Conservation (phyloP, 371 early-diverging fungal species). For the Mortierella sp. region DNA sequence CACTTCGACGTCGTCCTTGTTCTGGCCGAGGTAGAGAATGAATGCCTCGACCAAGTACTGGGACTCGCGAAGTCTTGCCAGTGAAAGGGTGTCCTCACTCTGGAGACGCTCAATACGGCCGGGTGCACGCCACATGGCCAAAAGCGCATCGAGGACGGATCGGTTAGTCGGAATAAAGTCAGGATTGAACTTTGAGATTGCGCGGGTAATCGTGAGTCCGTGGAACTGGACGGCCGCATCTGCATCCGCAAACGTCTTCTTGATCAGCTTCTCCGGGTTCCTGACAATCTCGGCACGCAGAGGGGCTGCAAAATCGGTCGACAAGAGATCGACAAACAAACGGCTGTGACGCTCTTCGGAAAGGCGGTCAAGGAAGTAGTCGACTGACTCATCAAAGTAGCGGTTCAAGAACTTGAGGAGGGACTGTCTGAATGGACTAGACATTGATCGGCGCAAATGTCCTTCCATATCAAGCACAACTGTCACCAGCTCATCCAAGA, state of each 20-base stretch:
- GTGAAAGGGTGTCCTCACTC: constrained; percentile 66
- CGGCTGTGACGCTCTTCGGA: constrained; percentile 66
- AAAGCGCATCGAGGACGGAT: constrained; percentile 62
- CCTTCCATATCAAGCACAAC: constrained; percentile 89
- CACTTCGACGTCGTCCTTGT: constrained; percentile 77
- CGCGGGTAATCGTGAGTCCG: constrained; percentile 77
- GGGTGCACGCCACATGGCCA: constrained; percentile 72
- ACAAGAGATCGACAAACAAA: constrained; percentile 82
- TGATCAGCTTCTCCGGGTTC: constrained; percentile 70
- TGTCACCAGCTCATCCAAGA: constrained; percentile 91
- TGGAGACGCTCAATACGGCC: constrained; percentile 66
- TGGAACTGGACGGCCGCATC: constrained; percentile 65
- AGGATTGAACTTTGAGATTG: constrained; percentile 69
- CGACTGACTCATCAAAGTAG: constrained; percentile 87
- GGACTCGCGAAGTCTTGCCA: constrained; percentile 68
- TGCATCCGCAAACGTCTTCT: constrained; percentile 64
- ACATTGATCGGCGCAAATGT: constrained; percentile 82
- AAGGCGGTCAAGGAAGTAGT: constrained; percentile 88
- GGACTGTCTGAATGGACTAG: constrained; percentile 95
- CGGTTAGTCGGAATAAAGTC: constrained; percentile 58
- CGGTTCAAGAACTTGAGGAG: constrained; percentile 92
- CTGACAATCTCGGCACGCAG: constrained; percentile 81
- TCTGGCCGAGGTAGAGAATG: constrained; percentile 71
- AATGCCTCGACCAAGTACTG: constrained; percentile 80
- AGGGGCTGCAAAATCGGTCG: constrained; percentile 72